phyloP scores from a whole-genome alignment of 106 monocot species.

The Xerophyta viscosa region DNA sequence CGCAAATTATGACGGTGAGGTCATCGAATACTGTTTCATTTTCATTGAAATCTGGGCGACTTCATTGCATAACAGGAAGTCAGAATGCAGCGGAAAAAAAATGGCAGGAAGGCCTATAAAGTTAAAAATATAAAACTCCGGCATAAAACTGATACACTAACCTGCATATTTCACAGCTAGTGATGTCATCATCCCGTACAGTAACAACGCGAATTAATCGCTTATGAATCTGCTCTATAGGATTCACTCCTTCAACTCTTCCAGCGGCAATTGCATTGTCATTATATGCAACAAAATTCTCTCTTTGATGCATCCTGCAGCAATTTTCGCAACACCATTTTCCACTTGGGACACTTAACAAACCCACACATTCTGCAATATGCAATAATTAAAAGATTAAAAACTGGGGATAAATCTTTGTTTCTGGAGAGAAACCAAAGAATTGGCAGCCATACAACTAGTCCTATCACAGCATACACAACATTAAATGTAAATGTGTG shows the following conservation, averaged over 20 bases:
- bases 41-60: conserved; percentile 31
- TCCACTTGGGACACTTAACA: conserved; percentile 19
- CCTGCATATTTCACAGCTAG: conserved; percentile 42
- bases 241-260: conserved; percentile 31
- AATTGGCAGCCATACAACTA: no score
- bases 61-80: conserved; percentile 3
- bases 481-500: no score
- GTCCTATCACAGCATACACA: no score
- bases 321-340: conserved; percentile 35
- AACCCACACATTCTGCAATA: conserved; percentile 25
- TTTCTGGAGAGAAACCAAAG: no score
- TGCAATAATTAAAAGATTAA: not conserved
- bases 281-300: not conserved
- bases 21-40: conserved; percentile 20
- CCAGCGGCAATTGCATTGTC: conserved; percentile 43
- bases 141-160: conserved; percentile 9
- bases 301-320: conserved; percentile 3
- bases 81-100: not conserved
- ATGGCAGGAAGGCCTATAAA: not conserved
- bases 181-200: conserved; percentile 9
- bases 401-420: no score
- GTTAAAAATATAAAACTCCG: not conserved
- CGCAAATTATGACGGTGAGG: conserved; percentile 38
- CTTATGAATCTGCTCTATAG: conserved; percentile 24
- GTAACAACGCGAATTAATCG: conserved; percentile 33